A percentile compares a stretch with the other conserved stretches of the same genome.
These are phyloP conservation scores for Termitomyces sp. DNA, from an alignment of 768 basidiomycete species.

Conservation along the genomic window DNA sequence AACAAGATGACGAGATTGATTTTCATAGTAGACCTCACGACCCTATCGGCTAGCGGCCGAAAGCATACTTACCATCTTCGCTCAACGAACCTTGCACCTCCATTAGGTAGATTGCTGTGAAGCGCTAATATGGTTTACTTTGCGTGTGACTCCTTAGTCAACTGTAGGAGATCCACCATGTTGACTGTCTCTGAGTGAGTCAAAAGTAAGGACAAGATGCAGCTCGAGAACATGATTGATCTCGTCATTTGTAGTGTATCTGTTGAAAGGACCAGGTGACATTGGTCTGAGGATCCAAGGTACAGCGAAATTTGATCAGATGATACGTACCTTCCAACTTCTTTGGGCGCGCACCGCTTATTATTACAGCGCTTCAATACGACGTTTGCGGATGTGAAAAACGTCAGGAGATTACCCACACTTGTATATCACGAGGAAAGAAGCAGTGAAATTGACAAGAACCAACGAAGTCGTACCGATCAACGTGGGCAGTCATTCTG, in stretches of 20 bases:
- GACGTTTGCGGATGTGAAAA: background rate
- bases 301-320: background rate
- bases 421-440: background rate
- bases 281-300: background rate
- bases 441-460: background rate
- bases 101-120: constrained; percentile 5
- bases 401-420: background rate
- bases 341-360: background rate
- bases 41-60: background rate
- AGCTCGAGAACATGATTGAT: background rate
- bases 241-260: background rate
- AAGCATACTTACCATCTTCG: background rate
- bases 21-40: background rate
- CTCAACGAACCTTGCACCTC: background rate
- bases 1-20: background rate
- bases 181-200: background rate
- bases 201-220: no score
- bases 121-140: background rate
- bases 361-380: background rate
- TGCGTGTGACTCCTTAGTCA: background rate
- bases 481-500: background rate
- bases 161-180: background rate
- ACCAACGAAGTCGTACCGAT: background rate
- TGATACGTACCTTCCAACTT: background rate
- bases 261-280: background rate